Percentiles rank a stretch among this genome's conserved stretches.
These are phyloP conservation scores for Hibiscus tridactylites DNA, from an alignment of 345 rosid species.

Conservation along the genomic window DNA sequence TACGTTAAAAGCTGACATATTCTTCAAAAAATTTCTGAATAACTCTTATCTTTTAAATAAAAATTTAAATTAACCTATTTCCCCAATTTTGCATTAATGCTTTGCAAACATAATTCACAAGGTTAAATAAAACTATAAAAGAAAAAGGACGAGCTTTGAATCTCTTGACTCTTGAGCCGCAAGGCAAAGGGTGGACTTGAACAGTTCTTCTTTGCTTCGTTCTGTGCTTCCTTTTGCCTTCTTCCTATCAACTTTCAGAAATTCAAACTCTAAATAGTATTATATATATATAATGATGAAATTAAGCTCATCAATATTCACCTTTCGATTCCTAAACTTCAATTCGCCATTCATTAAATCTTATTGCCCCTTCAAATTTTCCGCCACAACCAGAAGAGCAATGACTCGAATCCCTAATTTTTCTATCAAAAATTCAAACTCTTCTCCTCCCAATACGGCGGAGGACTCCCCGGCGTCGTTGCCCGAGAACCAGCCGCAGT, in stretches of 20 bases:
- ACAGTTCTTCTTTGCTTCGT: neutral
- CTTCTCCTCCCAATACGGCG: neutral
- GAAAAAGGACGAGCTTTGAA: neutral
- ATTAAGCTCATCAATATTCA: neutral
- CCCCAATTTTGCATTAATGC: no score
- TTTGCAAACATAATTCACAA: neutral
- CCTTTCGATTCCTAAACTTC: neutral
- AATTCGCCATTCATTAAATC: slow-evolving; percentile 1
- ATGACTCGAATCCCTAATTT: slow-evolving; percentile 4
- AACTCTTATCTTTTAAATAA: no score
- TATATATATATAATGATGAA: neutral
- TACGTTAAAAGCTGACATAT: no score
- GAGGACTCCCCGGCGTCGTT: neutral
- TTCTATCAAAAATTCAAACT: neutral
- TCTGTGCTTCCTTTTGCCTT: neutral
- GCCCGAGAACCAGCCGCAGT: neutral
- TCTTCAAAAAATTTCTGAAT: no score
- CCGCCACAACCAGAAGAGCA: neutral
- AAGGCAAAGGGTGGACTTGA: neutral
- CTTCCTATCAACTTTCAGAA: neutral
- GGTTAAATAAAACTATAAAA: neutral
- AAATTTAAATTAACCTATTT: no score
- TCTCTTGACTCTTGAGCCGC: neutral
- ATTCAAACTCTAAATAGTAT: neutral
- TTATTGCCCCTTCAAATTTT: neutral